A percentile compares a stretch with the other conserved stretches of the same genome.
phyloP scores from a whole-genome alignment of 2,329 filamentous ascomycete genomes.

The Metarhizium humberi region DNA sequence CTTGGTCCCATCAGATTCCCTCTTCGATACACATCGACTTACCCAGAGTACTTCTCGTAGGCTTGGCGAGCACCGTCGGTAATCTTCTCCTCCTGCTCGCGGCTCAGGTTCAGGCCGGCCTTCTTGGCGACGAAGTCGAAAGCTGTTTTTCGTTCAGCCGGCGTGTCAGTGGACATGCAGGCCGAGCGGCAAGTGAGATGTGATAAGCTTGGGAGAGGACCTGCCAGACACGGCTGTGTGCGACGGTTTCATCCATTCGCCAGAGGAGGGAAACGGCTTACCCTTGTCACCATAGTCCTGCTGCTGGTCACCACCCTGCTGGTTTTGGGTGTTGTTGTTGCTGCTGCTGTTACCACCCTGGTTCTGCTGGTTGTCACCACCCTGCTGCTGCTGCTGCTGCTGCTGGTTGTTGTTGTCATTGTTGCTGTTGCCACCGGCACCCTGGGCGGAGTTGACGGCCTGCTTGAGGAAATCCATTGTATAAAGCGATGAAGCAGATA shows the following conservation, averaged over 20 bases:
- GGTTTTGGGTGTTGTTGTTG: too few species aligned
- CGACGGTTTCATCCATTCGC: neutral
- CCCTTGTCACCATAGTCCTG: slow-evolving; percentile 30
- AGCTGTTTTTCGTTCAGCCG: slow-evolving; percentile 12
- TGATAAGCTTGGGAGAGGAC: too few species aligned
- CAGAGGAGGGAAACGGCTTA: slow-evolving; percentile 8
- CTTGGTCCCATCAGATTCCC: neutral
- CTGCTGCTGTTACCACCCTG: slow-evolving; percentile 1
- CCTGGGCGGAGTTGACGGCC: slow-evolving; percentile 12
- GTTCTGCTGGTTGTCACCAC: slow-evolving; percentile 1
- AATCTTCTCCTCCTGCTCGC: slow-evolving; percentile 27
- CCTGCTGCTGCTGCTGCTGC: slow-evolving; percentile 8
- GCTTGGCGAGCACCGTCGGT: slow-evolving; percentile 23
- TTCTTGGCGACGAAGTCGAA: slow-evolving; percentile 22
- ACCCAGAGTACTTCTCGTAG: slow-evolving; percentile 29
- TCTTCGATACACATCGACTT: slow-evolving; percentile 7
- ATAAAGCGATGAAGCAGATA: neutral
- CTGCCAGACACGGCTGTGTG: too few species aligned
- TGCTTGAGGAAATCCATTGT: slow-evolving; percentile 32
- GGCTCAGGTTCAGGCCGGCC: slow-evolving; percentile 23
- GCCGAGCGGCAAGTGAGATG: neutral
- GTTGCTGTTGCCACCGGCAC: slow-evolving; percentile 1
- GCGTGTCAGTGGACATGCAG: neutral
- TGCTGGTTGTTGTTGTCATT: slow-evolving; percentile 6
- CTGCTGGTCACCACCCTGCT: slow-evolving; percentile 8